Evolutionary conservation across 345 rosid genomes (phyloP).

Genomic region (Salix purpurea): DNA sequence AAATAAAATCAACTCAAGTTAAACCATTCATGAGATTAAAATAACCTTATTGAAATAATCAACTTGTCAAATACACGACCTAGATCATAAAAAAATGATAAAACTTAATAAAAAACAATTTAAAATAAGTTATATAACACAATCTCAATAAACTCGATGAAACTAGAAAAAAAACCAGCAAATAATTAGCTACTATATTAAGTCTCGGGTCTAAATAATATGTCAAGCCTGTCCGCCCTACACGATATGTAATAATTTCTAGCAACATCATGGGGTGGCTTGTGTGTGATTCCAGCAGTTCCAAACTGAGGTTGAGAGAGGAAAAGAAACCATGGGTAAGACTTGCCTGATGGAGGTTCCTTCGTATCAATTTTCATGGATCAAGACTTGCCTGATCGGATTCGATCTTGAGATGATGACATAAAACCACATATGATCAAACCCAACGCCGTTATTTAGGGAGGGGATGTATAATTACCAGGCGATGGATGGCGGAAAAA

Average conservation of each 20-base stretch:
- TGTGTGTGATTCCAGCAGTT: not conserved
- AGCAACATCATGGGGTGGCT: not conserved
- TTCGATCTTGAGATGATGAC: not conserved
- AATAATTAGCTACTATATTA: no score
- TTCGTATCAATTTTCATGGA: not conserved
- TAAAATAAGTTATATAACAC: no score
- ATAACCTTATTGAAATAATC: no score
- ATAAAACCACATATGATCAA: not conserved
- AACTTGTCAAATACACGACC: fast-evolving
- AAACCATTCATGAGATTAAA: no score
- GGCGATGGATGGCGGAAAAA: not conserved
- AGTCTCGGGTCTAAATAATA: not conserved
- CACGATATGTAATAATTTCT: not conserved
- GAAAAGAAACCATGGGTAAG: not conserved
- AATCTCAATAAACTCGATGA: no score
- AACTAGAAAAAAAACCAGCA: no score
- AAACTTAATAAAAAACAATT: no score
- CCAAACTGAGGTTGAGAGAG: not conserved
- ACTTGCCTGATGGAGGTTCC: not conserved
- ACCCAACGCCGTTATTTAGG: not conserved
- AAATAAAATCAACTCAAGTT: no score
- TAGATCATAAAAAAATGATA: fast-evolving
- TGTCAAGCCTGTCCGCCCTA: not conserved
- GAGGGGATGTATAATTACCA: not conserved
- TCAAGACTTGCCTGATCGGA: not conserved